phyloP scores from a whole-genome alignment of 305 asterid species.

The Fraxinus nigra region DNA sequence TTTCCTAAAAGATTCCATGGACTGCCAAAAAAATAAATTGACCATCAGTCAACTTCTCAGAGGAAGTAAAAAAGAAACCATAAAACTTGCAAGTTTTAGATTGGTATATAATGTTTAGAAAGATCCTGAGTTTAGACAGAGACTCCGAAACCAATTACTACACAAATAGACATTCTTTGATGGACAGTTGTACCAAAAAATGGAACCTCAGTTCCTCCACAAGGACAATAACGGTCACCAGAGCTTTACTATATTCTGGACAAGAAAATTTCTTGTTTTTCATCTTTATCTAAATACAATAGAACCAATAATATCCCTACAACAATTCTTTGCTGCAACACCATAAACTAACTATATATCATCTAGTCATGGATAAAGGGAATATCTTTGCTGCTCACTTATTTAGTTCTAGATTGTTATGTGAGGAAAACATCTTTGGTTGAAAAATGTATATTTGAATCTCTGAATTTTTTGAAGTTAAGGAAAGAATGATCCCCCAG shows the following conservation, averaged over 20 bases:
- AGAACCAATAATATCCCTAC: neutral
- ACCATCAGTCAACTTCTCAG: conserved; percentile 25
- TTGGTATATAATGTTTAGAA: neutral
- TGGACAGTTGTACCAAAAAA: neutral
- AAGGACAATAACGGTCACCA: conserved; percentile 5
- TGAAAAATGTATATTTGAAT: neutral
- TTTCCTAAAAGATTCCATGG: conserved; percentile 83
- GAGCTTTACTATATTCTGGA: neutral
- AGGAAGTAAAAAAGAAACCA: conserved; percentile 12
- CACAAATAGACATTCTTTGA: neutral
- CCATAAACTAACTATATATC: neutral
- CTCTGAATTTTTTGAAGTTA: neutral
- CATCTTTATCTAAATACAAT: neutral
- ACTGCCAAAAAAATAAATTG: conserved; percentile 41
- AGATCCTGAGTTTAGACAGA: neutral
- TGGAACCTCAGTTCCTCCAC: neutral
- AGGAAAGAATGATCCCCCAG: neutral
- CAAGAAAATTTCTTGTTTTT: neutral
- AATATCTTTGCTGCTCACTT: neutral
- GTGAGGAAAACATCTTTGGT: neutral
- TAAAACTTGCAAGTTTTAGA: conserved; percentile 5
- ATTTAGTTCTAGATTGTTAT: neutral
- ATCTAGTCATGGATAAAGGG: neutral
- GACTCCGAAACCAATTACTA: neutral
- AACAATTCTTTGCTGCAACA: neutral